phyloP scores from a whole-genome alignment of 129 eudicot genomes.

The Flaveria linearis region DNA sequence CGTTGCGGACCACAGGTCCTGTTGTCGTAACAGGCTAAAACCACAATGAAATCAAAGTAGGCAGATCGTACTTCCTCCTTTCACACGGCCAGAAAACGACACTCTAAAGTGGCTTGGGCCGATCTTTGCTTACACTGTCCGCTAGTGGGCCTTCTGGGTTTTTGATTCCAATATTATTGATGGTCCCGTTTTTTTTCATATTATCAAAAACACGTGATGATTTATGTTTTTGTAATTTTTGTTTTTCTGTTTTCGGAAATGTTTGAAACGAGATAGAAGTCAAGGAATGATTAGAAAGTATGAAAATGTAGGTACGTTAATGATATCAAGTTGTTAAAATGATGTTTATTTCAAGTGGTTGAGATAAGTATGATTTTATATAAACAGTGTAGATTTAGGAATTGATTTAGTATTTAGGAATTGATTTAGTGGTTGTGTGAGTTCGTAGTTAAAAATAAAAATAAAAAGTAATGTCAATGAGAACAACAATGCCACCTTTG shows the following conservation, averaged over 20 bases:
- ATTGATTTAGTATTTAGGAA: no score
- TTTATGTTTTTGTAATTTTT: background rate
- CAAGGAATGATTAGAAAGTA: no score
- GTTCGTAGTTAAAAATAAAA: no score
- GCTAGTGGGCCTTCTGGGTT: conserved; percentile 21
- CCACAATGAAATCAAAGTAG: conserved; percentile 22
- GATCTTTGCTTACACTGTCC: conserved; percentile 14
- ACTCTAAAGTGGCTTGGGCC: conserved; percentile 34
- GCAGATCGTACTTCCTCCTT: conserved; percentile 6
- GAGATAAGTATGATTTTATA: no score
- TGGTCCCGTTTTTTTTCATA: background rate
- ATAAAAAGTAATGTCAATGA: no score
- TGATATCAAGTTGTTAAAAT: no score
- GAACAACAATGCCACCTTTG: no score
- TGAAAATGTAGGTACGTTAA: no score
- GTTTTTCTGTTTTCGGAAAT: background rate
- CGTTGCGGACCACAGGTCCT: background rate
- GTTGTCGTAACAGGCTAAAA: conserved; percentile 1
- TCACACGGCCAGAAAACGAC: conserved; percentile 34
- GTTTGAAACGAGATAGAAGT: no score
- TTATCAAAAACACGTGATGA: conserved; percentile 8
- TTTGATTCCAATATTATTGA: background rate
- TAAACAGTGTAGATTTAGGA: no score
- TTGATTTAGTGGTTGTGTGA: no score
- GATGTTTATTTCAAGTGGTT: no score